Base-by-base conservation (phyloP, 805 yeast species). In the Saccharomyces eubayanus region DNA sequence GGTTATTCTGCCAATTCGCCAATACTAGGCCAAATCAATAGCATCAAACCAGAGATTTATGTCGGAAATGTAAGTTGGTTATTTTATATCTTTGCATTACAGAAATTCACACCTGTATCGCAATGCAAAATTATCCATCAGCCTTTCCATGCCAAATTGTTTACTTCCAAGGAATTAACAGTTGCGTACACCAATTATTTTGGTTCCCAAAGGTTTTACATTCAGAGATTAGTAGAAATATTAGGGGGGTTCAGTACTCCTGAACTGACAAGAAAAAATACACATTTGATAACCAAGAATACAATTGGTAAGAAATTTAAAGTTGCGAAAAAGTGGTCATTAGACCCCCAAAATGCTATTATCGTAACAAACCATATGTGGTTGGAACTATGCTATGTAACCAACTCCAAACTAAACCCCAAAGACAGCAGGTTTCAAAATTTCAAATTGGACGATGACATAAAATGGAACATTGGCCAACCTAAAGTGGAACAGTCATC, bases 241-340 rank as follows among this genome's bases (percentile, higher is more conserved):
- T 65, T 89, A 62, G 97, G 98, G 2, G 97, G 92, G 0, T 70
- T 70, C 0, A 89, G 86, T 66, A 84, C 96, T 0, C 80, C 87
- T 0, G 74, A 79, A 45, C 70, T 87, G 49, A 82, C 83, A 21
- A 76, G 75, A 49, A 76, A 77, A 9, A 88, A 89, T 60, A 84
- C 95, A 5, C 88, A 83, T 65, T 73, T 92, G 31, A 76, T 92
- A 3, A 81, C 88, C 1, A 85, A 90, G 0, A 76, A 75, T 31
- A 77, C 86, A 0, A 65, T 65, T 14, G 97, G 99, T 1, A 80
- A 77, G 53, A 92, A 92, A 69, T 89, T 79, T 62, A 78, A 77
- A 10, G 89, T 90, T 16, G 95, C 94, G 0, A 65, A 73, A 36
- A 76, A 77, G 56, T 90, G 97, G 96, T 36, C 43, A 36, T 16